Base-by-base conservation (phyloP, 208 protist genomes). In the Trypanosoma scelopori region DNA sequence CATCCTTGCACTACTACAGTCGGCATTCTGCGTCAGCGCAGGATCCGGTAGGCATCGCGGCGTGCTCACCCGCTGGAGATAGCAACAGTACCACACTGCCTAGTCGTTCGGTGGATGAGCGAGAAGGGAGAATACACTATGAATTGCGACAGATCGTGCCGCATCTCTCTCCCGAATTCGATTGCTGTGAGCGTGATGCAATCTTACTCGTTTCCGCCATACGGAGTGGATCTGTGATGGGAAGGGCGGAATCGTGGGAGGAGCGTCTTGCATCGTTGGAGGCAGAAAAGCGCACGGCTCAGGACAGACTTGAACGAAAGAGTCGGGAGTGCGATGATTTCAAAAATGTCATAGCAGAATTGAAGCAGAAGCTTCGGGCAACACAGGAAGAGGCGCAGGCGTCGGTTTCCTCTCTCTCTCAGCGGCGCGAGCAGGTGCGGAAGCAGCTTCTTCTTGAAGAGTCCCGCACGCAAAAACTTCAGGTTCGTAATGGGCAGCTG, bases 391-490 rank as follows among this genome's bases (percentile, higher is more conserved):
- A 89, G 42, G 63, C 79, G 42, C 58, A 66, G n/a, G 70, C 63
- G n/a, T 79, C 71, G n/a, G 62, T 75, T 7, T 46, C 58, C 41
- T 28, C 85, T n/a, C 59, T 92, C 12, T 82, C 85, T 5, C 80
- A 93, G 66, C 57, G 73, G 12, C 51, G 75, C 0, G 90, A 96
- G 65, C 82, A 96, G 73, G 71, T 85, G 53, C 73, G 87, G 1
- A 85, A 82, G 49, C 90, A 93, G 50, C 74, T 96, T 37, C 64
- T 93, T n/a, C 48, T 85, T 52, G 87, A 93, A 63, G 87, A 96
- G 64, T 78, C 75, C 28, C 64, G 84, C 9, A 78, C 77, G 5
- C 71, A 93, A 55, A 92, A 89, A 59, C 62, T 93, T 28, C 77
- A 84, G 53, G 65, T 90, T 48, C 76, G 78, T 13, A 85, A 91